Base-by-base conservation (phyloP, 2,329 filamentous ascomycete genomes). In the Venturia nashicola region DNA sequence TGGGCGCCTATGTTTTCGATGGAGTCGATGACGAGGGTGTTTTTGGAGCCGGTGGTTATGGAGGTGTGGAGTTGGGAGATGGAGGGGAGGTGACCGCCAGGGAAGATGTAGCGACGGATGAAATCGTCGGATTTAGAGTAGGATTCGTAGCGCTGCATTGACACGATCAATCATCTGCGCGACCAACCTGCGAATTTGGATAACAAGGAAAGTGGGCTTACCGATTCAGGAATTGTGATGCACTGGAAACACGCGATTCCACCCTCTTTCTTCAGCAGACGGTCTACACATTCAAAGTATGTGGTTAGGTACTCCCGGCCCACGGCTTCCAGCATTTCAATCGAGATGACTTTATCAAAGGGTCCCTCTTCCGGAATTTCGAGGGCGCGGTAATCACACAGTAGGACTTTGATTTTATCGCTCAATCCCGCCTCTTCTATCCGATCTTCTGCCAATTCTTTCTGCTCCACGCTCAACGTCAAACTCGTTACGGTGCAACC, bases 241-340 rank as follows among this genome's bases (percentile, higher is more conserved):
- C 87, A 89, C 72, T 90, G 88, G 72, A 91, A 89, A 59, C 87
- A 83, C 7, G 84, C 86, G 54, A 89, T 82, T 0, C 86, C 84
- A 2, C 84, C 85, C 18, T 86, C 79, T 59, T 78, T 79, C 73
- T 90, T 89, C 54, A 91, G 73, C 40, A 89, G 72, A 64, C 77
- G 77, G 68, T 89, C 77, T 61, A 91, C 78, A 67, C 82, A 83
- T 20, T 77, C 75, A 70, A 91, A 91, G 70, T 90, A 91, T 1
- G 82, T 86, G 23, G 80, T 77, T 40, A 91, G 73, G 68, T 83
- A 90, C 70, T 88, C 85, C 61, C 81, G 77, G 3, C 88, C 88
- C 0, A 90, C 88, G 1, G 86, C 86, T 75, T 91, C 88, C 27
- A 90, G 76, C 88, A 91, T 91, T 71, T 91, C 88, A 65, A 90